Evolutionary conservation across 2,329 filamentous ascomycete genomes (phyloP), one percentile per base, ranked within the genome.

Genomic region (Trichoderma sp.): DNA sequence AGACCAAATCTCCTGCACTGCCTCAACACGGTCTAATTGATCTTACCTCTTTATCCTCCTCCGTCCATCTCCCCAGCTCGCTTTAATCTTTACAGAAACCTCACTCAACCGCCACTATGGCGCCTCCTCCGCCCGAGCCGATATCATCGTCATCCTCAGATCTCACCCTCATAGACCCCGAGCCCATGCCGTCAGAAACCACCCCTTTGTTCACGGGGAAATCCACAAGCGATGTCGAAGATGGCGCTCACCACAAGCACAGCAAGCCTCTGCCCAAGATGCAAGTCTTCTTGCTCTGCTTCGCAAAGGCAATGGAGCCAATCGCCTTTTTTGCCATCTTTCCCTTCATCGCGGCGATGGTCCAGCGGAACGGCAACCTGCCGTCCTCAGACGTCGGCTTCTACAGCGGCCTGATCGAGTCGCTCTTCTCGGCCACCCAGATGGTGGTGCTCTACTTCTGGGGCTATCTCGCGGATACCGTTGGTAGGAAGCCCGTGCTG

Each of bases 281-380:
- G n/a, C 92, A 94, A 76, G 88, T 95, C 63, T 77, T 90, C 35
- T 78, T 91, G 12, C 86, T 95, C 13, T 94, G 92, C 81, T 91
- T 89, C 75, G 88, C 89, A 2, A 87, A 91, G 6, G 75, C 92
- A 29, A 82, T 92, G 53, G 92, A 94, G 74, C 91, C 92, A 1
- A 84, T 94, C 48, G 90, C 91, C n/a, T 94, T 92, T 80, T 94
- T 94, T 81, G 88, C 84, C 75, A 92, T 94, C 76, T 91, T 94
- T 73, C 90, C 92, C 1, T 94, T 91, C 78, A 86, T 95, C 78
- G 92, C 89, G 73, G 82, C 90, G 74, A 94, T 94, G 92, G 88
- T 92, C 42, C 81, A 86, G 76, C 82, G 86, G 67, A 90, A 89
- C 68, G 91, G 90, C 10, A 74, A 82, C 12, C 78, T 94, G 2